Conservation (phyloP, 2,329 filamentous ascomycete genomes). For the Fusarium dimerum region DNA sequence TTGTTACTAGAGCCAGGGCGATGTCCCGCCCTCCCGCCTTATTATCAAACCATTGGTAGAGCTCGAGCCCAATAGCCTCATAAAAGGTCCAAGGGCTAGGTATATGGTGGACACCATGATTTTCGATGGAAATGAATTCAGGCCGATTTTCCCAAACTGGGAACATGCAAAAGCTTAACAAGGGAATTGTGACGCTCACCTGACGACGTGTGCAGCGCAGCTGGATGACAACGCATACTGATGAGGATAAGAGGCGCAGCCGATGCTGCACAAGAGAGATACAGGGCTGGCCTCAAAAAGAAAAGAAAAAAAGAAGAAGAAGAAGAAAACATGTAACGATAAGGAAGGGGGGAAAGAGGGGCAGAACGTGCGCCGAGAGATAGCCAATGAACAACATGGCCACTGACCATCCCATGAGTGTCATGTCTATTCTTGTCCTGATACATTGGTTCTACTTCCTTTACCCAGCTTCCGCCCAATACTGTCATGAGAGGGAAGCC, state of each 20-base stretch:
- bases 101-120: too few relatives aligned
- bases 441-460: neutral
- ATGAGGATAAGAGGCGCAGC: neutral
- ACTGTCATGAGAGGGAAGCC: neutral
- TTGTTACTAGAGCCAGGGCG: too few relatives aligned
- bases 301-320: neutral
- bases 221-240: neutral
- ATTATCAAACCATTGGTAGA: too few relatives aligned
- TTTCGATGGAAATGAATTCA: neutral
- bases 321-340: neutral
- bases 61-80: too few relatives aligned
- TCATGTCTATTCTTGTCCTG: neutral
- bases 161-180: neutral
- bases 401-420: neutral
- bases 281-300: neutral
- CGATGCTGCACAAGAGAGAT: neutral
- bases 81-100: too few relatives aligned
- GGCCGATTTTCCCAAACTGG: neutral
- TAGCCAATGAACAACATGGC: too few relatives aligned
- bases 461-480: neutral
- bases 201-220: neutral
- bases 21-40: too few relatives aligned
- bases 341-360: too few relatives aligned
- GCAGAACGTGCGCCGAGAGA: too few relatives aligned
- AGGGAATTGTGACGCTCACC: neutral